A percentile compares a stretch with the other conserved stretches of the same genome.
Conservation (phyloP, 1,139 yeast species). For the Hansenula sp. region DNA sequence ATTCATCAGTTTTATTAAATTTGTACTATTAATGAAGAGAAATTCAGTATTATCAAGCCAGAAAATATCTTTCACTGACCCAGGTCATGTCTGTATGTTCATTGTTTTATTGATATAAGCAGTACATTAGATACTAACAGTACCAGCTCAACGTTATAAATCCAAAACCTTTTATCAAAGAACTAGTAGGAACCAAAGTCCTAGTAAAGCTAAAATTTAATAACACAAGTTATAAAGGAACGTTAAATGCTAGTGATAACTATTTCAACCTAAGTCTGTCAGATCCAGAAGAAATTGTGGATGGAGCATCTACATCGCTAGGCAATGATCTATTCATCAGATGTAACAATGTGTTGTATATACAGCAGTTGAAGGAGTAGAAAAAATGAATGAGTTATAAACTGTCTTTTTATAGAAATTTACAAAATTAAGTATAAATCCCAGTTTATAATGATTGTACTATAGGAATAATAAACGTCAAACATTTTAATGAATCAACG, state of each 20-base stretch:
- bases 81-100: not conserved
- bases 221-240: conserved; percentile 84
- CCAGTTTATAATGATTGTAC: too few species aligned
- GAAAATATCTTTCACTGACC: too few species aligned
- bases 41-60: too few species aligned
- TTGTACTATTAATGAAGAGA: too few species aligned
- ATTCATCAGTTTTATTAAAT: too few species aligned
- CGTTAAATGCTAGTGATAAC: conserved; percentile 78
- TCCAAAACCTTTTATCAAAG: conserved; percentile 87
- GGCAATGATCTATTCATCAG: conserved; percentile 85
- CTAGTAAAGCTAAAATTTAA: conserved; percentile 93
- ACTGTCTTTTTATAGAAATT: not conserved
- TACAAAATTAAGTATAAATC: not conserved
- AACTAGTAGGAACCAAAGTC: conserved; percentile 64
- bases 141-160: conserved; percentile 67
- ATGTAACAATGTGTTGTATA: conserved; percentile 74
- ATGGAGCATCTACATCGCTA: conserved; percentile 49
- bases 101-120: too few species aligned
- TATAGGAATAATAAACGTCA: conserved; percentile 14
- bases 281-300: conserved; percentile 61
- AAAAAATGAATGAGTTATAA: conserved; percentile 32
- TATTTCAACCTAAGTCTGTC: conserved; percentile 87
- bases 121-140: not conserved
- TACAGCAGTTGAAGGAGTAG: conserved; percentile 27
- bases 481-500: too few species aligned